Evolutionary conservation across 352 stramenopile species (phyloP).

Genomic region (Phytophthora syringae): DNA sequence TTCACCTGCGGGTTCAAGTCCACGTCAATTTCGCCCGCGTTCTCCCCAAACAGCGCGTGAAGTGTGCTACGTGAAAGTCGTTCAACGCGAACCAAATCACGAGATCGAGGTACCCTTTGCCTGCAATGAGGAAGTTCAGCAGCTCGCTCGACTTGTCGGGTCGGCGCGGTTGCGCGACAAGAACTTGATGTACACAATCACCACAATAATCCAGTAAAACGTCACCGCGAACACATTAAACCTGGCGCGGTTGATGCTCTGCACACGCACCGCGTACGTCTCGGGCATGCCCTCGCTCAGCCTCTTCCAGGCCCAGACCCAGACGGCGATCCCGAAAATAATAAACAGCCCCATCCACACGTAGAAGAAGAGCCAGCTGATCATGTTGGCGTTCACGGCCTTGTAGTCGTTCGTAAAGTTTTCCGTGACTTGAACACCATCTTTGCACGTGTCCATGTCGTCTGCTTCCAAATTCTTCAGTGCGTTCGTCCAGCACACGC

Average conservation of each 20-base stretch:
- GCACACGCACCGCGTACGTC: constrained; percentile 84
- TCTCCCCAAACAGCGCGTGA: constrained; percentile 70
- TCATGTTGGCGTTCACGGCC: constrained; percentile 86
- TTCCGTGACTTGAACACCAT: constrained; percentile 59
- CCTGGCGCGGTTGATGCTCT: constrained; percentile 88
- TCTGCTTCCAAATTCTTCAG: constrained; percentile 64
- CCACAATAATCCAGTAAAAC: constrained; percentile 88
- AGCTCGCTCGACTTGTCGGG: constrained; percentile 72
- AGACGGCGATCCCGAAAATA: constrained; percentile 80
- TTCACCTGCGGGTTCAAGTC: constrained; percentile 91
- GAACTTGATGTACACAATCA: constrained; percentile 83
- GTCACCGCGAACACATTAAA: constrained; percentile 91
- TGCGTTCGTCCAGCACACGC: constrained; percentile 89
- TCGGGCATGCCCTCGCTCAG: constrained; percentile 89
- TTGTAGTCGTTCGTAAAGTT: constrained; percentile 76
- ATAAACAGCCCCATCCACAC: constrained; percentile 89
- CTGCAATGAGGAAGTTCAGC: constrained; percentile 88
- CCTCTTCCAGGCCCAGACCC: constrained; percentile 88
- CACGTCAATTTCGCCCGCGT: constrained; percentile 72
- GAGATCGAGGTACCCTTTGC: constrained; percentile 89
- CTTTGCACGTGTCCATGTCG: constrained; percentile 31
- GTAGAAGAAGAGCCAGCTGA: constrained; percentile 90
- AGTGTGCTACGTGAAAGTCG: constrained; percentile 83
- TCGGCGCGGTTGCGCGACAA: constrained; percentile 64
- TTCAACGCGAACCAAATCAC: constrained; percentile 91